phyloP scores from a whole-genome alignment of 805 yeast species.

The Debaryomyces prosopidis region DNA sequence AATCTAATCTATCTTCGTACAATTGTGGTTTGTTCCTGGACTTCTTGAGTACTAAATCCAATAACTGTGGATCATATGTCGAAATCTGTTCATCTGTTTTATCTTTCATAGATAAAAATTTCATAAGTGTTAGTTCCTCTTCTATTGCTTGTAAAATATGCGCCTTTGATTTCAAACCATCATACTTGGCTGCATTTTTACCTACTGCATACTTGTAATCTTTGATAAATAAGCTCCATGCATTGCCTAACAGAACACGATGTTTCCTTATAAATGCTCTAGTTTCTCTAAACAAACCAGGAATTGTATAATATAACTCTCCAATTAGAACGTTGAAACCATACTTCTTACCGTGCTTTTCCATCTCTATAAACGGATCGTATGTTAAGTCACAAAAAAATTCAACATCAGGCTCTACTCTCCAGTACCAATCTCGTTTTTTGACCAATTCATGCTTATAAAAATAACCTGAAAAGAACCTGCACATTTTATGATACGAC shows the following conservation, averaged over 20 bases:
- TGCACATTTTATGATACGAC: slow-evolving; percentile 92
- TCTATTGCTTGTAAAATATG: slow-evolving; percentile 31
- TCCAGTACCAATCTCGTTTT: slow-evolving; percentile 89
- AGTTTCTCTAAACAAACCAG: slow-evolving; percentile 76
- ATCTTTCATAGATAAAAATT: slow-evolving; percentile 17
- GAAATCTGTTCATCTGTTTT: slow-evolving; percentile 25
- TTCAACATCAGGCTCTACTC: slow-evolving; percentile 91
- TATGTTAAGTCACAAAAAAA: slow-evolving; percentile 89
- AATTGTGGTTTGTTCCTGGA: slow-evolving; percentile 30
- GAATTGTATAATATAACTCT: slow-evolving; percentile 81
- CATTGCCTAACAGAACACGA: slow-evolving; percentile 49
- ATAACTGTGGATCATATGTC: slow-evolving; percentile 25
- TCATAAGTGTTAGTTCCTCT: slow-evolving; percentile 23
- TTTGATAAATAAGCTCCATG: slow-evolving; percentile 68
- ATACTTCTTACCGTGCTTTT: slow-evolving; percentile 62
- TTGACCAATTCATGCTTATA: slow-evolving; percentile 74
- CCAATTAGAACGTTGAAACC: slow-evolving; percentile 81
- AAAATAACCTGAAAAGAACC: slow-evolving; percentile 85
- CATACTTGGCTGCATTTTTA: slow-evolving; percentile 19
- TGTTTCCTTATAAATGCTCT: slow-evolving; percentile 54
- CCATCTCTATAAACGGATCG: slow-evolving; percentile 89
- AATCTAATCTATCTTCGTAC: slow-evolving; percentile 58
- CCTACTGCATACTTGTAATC: slow-evolving; percentile 26
- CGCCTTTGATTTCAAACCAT: slow-evolving; percentile 13
- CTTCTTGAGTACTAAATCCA: slow-evolving; percentile 39